Conservation (phyloP, 2,329 filamentous ascomycete genomes). For the Fusarium equiseti region DNA sequence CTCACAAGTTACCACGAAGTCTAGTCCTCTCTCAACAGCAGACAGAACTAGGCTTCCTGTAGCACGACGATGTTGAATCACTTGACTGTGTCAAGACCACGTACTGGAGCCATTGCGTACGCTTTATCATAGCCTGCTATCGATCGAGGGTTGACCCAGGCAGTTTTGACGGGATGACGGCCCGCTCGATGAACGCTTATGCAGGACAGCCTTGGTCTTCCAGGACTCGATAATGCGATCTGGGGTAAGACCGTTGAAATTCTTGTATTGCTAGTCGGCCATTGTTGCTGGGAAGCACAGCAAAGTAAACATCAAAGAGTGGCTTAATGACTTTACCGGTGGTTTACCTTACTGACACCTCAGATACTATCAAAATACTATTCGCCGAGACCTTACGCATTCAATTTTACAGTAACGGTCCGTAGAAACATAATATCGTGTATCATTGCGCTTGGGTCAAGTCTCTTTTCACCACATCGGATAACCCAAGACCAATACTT, state of each 20-base stretch:
- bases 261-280: background rate
- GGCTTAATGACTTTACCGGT: too few relatives aligned
- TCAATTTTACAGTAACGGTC: background rate
- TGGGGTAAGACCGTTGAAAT: background rate
- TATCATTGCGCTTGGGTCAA: background rate
- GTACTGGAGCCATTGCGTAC: conserved; percentile 1
- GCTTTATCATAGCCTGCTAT: background rate
- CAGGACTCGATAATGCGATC: background rate
- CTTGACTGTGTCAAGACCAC: background rate
- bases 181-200: background rate
- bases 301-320: background rate
- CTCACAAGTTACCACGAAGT: background rate
- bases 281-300: background rate
- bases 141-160: background rate
- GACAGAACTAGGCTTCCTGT: background rate
- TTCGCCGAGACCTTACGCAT: background rate
- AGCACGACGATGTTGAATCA: background rate
- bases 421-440: background rate
- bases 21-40: background rate
- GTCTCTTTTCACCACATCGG: background rate
- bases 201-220: background rate
- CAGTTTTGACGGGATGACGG: background rate
- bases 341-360: background rate
- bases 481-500: background rate
- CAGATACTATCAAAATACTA: background rate